Evolutionary conservation across 148 eudicot genomes (phyloP).

Genomic region (Nyssa sinensis): DNA sequence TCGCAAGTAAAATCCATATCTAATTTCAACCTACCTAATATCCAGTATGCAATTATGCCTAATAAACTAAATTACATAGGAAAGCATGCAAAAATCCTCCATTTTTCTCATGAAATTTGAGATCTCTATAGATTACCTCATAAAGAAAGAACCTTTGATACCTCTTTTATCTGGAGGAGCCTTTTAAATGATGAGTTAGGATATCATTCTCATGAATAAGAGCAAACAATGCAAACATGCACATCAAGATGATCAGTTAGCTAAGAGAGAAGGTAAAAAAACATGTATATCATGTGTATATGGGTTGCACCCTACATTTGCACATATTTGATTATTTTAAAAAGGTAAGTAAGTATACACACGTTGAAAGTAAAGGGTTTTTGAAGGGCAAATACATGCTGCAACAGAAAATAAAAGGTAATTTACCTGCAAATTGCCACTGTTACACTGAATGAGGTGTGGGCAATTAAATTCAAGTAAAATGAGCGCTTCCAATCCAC

Average conservation of each 20-base stretch:
- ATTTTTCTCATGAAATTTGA: not conserved
- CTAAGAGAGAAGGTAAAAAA: not conserved
- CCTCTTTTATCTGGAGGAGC: not conserved
- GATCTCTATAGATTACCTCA: not conserved
- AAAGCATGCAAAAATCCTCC: no score
- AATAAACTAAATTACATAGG: no score
- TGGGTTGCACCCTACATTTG: no score
- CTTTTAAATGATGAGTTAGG: not conserved
- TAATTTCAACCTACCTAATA: no score
- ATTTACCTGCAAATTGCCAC: conserved; percentile 98
- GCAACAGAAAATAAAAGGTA: conserved; percentile 13
- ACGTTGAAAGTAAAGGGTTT: not conserved
- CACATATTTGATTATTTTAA: no score
- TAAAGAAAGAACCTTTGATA: not conserved
- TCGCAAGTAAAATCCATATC: no score
- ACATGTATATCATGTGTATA: no score
- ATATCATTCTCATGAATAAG: not conserved
- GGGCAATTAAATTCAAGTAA: conserved; percentile 93
- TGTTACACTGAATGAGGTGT: conserved; percentile 84
- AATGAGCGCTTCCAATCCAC: conserved; percentile 97
- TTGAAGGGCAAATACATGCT: not conserved
- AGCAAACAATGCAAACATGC: not conserved
- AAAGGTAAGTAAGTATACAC: not conserved
- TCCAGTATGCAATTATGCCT: no score
- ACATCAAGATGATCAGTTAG: not conserved